Conservation (phyloP, 352 stramenopile genomes). For the Globisporangium nagaii region DNA sequence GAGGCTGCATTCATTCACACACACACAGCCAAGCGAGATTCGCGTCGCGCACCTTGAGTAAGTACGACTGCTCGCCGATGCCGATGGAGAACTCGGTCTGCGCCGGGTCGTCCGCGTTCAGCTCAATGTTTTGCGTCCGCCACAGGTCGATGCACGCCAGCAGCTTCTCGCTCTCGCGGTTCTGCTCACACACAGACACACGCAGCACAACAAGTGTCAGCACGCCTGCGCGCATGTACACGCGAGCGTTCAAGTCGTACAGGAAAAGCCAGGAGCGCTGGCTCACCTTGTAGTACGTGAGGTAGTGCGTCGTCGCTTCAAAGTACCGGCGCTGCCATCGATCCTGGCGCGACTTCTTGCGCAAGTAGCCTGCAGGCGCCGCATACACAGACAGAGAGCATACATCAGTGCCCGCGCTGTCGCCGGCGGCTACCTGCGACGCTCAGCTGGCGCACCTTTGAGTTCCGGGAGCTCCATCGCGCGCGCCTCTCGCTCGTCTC, state of each 20-base stretch:
- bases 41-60: conserved; percentile 56
- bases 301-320: conserved; percentile 96
- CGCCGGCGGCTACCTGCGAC: too few species aligned
- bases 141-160: conserved; percentile 86
- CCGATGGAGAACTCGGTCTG: conserved; percentile 80
- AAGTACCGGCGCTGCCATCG: conserved; percentile 97
- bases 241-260: background rate
- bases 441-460: conserved; percentile 42
- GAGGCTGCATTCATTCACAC: background rate
- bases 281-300: conserved; percentile 98
- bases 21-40: background rate
- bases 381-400: background rate
- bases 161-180: conserved; percentile 79
- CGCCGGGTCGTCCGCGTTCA: conserved; percentile 44
- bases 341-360: conserved; percentile 91
- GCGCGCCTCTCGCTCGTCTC: background rate
- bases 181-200: conserved; percentile 24
- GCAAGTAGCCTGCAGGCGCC: conserved; percentile 78
- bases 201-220: background rate
- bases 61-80: conserved; percentile 83
- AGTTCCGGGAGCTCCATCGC: conserved; percentile 75
- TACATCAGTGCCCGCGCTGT: background rate
- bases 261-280: background rate
- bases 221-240: background rate
- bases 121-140: conserved; percentile 77